phyloP scores from a whole-genome alignment of 495 filamentous ascomycete species.

The Xylaria scruposa region DNA sequence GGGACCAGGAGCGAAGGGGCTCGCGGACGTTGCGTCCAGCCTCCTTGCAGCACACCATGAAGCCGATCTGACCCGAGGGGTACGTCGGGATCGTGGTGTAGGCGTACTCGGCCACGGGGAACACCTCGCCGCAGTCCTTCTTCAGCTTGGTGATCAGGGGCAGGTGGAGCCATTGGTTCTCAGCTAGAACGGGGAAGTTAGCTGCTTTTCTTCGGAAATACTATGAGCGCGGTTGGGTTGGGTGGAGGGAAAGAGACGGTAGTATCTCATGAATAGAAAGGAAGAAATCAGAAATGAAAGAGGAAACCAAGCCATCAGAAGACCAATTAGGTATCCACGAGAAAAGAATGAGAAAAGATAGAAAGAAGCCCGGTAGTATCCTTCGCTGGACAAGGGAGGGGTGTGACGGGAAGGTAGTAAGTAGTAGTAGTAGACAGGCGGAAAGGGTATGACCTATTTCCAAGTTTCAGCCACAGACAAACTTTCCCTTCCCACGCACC shows the following conservation, averaged over 20 bases:
- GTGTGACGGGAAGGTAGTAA: constrained; percentile 32
- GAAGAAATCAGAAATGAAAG: constrained; percentile 19
- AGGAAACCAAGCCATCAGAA: background rate
- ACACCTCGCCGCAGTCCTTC: constrained; percentile 96
- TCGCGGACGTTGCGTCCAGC: constrained; percentile 77
- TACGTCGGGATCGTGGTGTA: constrained; percentile 99
- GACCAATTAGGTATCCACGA: background rate
- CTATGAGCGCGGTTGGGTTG: background rate
- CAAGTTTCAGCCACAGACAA: constrained; percentile 36
- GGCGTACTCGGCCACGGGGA: constrained; percentile 96
- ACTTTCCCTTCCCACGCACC: constrained; percentile 7
- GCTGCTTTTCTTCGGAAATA: background rate
- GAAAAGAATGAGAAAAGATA: background rate
- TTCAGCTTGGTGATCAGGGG: constrained; percentile 87
- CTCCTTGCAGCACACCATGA: constrained; percentile 99
- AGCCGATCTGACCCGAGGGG: constrained; percentile 98
- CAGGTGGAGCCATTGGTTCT: constrained; percentile 99
- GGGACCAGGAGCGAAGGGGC: constrained; percentile 77
- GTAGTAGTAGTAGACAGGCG: constrained; percentile 9
- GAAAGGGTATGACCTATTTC: constrained; percentile 29
- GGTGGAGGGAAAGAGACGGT: background rate
- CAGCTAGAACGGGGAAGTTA: constrained; percentile 62
- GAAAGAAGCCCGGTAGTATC: constrained; percentile 7
- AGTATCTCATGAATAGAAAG: background rate
- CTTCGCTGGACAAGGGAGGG: constrained; percentile 18